These are phyloP conservation scores for Nigrograna mackinnonii DNA, from an alignment of 2,329 filamentous ascomycete genomes.

Conservation along the genomic window DNA sequence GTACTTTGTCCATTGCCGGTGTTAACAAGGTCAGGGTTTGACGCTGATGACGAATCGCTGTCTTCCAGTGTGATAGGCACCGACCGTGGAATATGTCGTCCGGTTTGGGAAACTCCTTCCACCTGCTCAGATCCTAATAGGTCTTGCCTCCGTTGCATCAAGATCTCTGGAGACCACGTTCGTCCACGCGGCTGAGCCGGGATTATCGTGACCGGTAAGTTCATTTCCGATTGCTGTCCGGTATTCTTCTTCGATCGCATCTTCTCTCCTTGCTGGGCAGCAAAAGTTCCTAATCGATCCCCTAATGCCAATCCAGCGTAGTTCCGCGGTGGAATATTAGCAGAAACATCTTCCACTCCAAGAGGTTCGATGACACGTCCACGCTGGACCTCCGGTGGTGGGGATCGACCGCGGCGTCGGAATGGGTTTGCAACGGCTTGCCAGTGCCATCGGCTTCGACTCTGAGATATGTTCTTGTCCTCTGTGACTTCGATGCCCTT, in stretches of 20 bases:
- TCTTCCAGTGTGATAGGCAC: constrained; percentile 1
- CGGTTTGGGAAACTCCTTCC: too few relatives aligned
- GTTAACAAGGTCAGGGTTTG: too few relatives aligned
- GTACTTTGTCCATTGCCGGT: constrained; percentile 1
- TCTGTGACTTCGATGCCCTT: constrained; percentile 25
- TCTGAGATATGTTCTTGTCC: constrained; percentile 10
- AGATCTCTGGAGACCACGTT: constrained; percentile 56
- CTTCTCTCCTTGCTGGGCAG: constrained; percentile 52
- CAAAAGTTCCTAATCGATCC: constrained; percentile 51
- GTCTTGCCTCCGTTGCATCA: constrained; percentile 25
- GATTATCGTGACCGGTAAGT: constrained; percentile 63
- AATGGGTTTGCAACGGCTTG: constrained; percentile 60
- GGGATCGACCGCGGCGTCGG: constrained; percentile 59
- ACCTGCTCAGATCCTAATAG: constrained; percentile 1
- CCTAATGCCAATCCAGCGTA: constrained; percentile 49
- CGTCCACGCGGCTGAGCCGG: constrained; percentile 60
- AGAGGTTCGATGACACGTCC: constrained; percentile 55
- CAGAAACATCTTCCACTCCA: constrained; percentile 34
- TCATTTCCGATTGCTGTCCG: constrained; percentile 37
- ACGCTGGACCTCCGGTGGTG: constrained; percentile 63
- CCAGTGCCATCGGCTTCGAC: constrained; percentile 48
- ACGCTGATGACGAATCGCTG: constrained; percentile 6
- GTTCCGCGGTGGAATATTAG: constrained; percentile 45
- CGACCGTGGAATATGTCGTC: too few relatives aligned
- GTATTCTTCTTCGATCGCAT: constrained; percentile 43